Base-by-base conservation (phyloP, 768 basidiomycete species). In the Lactarius sanguifluus region DNA sequence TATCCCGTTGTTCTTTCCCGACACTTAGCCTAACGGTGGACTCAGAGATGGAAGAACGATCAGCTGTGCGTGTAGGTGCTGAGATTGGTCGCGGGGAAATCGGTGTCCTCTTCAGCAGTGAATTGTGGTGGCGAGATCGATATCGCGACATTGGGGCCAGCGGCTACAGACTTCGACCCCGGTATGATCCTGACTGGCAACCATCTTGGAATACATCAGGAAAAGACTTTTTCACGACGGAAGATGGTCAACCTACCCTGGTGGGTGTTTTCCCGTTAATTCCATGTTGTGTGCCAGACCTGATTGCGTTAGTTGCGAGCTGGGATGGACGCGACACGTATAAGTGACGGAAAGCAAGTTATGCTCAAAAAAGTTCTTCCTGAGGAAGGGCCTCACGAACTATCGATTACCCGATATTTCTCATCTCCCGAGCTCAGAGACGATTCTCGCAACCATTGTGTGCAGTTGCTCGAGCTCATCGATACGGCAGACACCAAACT, bases 361-460 rank as follows among this genome's bases (percentile, higher is more conserved):
- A 69, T 61, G 59, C 30, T 73, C 30, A 73, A 73, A 63, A 67
- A 67, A 23, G 64, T 71, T 16, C 61, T 62, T 8, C 50, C 62
- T 10, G 64, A 63, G 8, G 62, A 59, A 15, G 54, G 62, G 9
- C 66, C 66, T 25, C 30, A 62, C 40, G 70, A 74, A 45, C 36
- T 60, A 10, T 28, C 16, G 23, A 65, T 54, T 41, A 40, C 34
- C 1, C 18, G 61, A 16, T n/a, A 58, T 12, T 61, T 54, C 57
- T 67, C 55, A 34, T 73, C 61, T 38, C 40, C 20, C 6, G 57
- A 36, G 18, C 61, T 62, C 50, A 66, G 40, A 23, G 57, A 50
- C 16, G 57, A 66, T 38, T 45, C 68, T 10, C 52, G 23, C 18
- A 71, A 71, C 10, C 62, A 71, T n/a, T 72, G 71, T 64, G 67